These are phyloP conservation scores for Zymoseptoria passerinii DNA, from an alignment of 2,329 filamentous ascomycete genomes.

Conservation along the genomic window DNA sequence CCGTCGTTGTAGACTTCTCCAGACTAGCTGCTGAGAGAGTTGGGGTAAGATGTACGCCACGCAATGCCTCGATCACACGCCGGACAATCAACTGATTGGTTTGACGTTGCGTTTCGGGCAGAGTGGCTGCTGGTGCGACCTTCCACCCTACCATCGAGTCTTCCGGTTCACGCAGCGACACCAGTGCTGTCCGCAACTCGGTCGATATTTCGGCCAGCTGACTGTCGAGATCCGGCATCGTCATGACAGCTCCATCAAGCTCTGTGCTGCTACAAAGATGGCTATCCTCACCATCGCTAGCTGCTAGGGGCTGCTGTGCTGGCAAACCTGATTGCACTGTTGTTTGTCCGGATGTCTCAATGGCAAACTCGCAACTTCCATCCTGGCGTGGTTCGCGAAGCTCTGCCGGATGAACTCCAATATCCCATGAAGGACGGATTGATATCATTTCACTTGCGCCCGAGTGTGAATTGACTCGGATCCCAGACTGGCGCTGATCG, in stretches of 20 bases:
- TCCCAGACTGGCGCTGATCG: not conserved
- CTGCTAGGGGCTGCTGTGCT: not conserved
- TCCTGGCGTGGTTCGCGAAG: not conserved
- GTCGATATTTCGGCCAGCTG: not conserved
- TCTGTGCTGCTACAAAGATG: not conserved
- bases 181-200: not conserved
- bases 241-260: not conserved
- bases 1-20: not conserved
- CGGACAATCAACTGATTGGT: not conserved
- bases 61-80: not conserved
- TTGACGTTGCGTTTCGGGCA: not conserved
- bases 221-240: not conserved
- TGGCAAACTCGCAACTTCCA: not conserved
- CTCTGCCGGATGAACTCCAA: not conserved
- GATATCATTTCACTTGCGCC: not conserved
- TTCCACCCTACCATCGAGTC: not conserved
- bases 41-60: not conserved
- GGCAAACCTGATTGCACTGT: not conserved
- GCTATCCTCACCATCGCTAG: not conserved
- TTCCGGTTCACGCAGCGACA: not conserved
- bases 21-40: not conserved
- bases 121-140: not conserved
- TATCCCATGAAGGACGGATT: not conserved
- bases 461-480: not conserved
- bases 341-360: not conserved